Base-by-base conservation (phyloP, 2,329 filamentous ascomycete species). In the Didymella lethalis region DNA sequence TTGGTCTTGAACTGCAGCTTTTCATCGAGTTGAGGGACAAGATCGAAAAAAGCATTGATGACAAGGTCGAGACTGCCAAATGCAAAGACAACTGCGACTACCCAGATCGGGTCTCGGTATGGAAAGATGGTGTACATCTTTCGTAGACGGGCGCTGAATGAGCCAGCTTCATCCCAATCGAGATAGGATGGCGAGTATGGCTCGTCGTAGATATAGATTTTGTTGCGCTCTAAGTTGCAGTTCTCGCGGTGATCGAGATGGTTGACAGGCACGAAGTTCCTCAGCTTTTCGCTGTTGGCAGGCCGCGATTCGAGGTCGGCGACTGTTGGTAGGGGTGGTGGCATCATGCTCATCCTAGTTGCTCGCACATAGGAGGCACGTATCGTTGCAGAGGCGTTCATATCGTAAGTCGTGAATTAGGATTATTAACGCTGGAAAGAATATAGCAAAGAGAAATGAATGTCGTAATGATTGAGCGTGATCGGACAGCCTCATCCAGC, bases 311-410 rank as follows among this genome's bases (percentile, higher is more conserved):
- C 54, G 26, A 64, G 60, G 23, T 62, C 40, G 10, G 40, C 50
- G 36, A 63, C 54, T 18, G 54, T 34, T 25, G 28, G 41, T 7
- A 29, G 25, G 25, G 57, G n/a, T n/a, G 54, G 51, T 20, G 62
- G 57, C 7, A 62, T 57, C 29, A 65, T 64, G 57, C 59, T 64
- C 51, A 67, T 64, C 41, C 65, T 57, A 28, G 67, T 65, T 40
- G 65, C 63, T 29, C 68, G 68, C 43, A 73, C 65, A 28, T 72
- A 71, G 28, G 65, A 66, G 2, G 64, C 68, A 29, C 70, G 64
- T 41, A 72, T 71, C 5, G 69, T 67, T 28, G 70, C 69, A 34
- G 70, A 73, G 46, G 69, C 70, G 36, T 73, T 72, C 70, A 73
- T 73, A n/a, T 61, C 41, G 23, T 31, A 20, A 49, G 20, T 47